Base-by-base conservation (phyloP, 208 protist genomes). In the Strigomonas oncopelti region DNA sequence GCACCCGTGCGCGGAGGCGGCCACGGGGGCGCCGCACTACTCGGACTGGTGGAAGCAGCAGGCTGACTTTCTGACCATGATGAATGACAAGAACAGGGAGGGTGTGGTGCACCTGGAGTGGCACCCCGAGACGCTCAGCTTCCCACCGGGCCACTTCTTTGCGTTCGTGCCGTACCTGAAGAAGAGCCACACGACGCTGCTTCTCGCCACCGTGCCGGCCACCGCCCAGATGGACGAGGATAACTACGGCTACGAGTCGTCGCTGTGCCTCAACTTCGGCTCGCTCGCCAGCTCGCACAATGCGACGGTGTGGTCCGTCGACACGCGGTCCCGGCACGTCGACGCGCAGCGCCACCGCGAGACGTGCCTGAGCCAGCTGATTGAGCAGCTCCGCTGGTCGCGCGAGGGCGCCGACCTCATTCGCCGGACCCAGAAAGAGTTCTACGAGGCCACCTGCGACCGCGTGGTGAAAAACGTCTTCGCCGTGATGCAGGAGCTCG, bases 1-100 rank as follows among this genome's bases (percentile, higher is more conserved):
- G 16, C 85, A 93, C 68, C 90, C 90, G 3, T 88, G 74, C 24
- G 78, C 86, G 11, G 75, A 84, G 46, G 61, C 55, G 0, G 72
- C 86, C 16, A 74, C 91, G 16, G 82, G 84, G 5, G 82, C 87
- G 7, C 75, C 77, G 0, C 73, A 71, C 5, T n/a, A 27, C 32
- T 36, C 42, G 34, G 84, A 87, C 61, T 92, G 83, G 79, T 70
- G 75, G 9, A 77, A 69, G 29, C 32, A 74, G 61, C 86, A 87
- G 59, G 61, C 57, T 18, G 67, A 72, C n/a, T 72, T 28, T 5
- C 45, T 75, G 28, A 27, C 42, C 14, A 48, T 62, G 27, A 20
- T 29, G 7, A 46, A 57, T 45, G 68, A 13, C 57, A 48, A 62
- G 13, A 57, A 53, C n/a, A 59, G 31, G 34, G 36, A 67, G 46